Conservation (phyloP, 129 eudicot genomes). For the Rutidosis leptorrhynchoides region DNA sequence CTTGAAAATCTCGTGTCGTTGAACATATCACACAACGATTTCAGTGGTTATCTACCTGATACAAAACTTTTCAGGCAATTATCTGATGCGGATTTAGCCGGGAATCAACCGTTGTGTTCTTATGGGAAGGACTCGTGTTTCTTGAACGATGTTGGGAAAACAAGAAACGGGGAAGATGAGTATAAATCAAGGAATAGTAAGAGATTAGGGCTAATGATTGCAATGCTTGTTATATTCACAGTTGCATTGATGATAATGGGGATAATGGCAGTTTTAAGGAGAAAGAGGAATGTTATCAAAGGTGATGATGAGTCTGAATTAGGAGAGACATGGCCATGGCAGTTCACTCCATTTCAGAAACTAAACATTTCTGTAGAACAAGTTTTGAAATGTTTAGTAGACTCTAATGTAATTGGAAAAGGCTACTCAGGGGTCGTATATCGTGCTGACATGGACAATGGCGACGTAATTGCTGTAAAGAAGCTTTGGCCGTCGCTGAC, state of each 20-base stretch:
- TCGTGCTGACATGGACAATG: constrained; percentile 43
- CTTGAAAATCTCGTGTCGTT: constrained; percentile 58
- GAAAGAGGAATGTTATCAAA: constrained; percentile 27
- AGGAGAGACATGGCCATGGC: constrained; percentile 35
- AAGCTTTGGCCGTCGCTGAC: constrained; percentile 47
- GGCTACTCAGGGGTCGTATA: constrained; percentile 58
- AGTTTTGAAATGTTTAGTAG: constrained; percentile 37
- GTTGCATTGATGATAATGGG: constrained; percentile 65
- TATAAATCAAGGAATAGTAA: constrained; percentile 26
- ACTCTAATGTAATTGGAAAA: constrained; percentile 49
- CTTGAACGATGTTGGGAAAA: constrained; percentile 15
- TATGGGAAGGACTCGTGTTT: constrained; percentile 30
- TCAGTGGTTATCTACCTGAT: constrained; percentile 51
- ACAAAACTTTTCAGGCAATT: constrained; percentile 46
- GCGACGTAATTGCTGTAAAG: constrained; percentile 49
- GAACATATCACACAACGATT: constrained; percentile 49
- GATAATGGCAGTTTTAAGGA: constrained; percentile 42
- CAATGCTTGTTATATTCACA: constrained; percentile 43
- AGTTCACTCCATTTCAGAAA: constrained; percentile 54
- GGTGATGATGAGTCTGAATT: constrained; percentile 44
- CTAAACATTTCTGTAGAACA: constrained; percentile 43
- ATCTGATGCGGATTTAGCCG: constrained; percentile 35
- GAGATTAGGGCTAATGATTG: constrained; percentile 42
- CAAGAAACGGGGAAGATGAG: constrained; percentile 2
- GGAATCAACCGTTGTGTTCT: constrained; percentile 46